Base-by-base conservation (phyloP, 148 eudicot species). In the Camellia granthamiana region DNA sequence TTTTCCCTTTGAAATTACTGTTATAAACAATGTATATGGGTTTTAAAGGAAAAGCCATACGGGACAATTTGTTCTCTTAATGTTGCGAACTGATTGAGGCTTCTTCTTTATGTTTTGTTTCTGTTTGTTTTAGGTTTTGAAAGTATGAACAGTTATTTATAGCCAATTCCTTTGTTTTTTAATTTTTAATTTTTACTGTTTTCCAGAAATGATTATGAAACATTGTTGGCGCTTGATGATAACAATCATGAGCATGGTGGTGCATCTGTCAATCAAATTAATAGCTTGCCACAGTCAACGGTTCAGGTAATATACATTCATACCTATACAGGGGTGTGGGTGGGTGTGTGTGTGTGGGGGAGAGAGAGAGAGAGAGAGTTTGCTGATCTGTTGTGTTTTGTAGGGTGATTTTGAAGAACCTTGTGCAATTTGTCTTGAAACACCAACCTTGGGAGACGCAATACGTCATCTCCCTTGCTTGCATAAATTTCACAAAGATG, bases 401-500 rank as follows among this genome's bases (percentile, higher is more conserved):
- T 94, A 96, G 99, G 88, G 64, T 74, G 92, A 86, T 78, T 78
- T 74, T 78, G 95, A 91, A 77, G 92, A 89, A 83, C 83, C 80
- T 47, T 96, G 99, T 83, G 91, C 98, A 42, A 77, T 96, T 83
- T 96, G 99, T 81, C 95, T 96, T 59, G 99, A 96, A 77, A 90
- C 84, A 69, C 99, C 98, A 19, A 83, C 80, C 15, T 76, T 87
- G 19, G 99, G 99, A 63, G 99, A 96, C 59, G 85, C 88, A 49
- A 89, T 96, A 68, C 91, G 99, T 21, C 98, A 94, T 87, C 93
- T 96, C 56, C 99, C 99, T 70, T 96, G 99, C 87, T 83, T 96
- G 78, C 99, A 96, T 85, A 94, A 90, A 79, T 96, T 96, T 90
- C 99, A 96, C 87, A 96, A 93, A 88, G 99, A 94, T 82, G 99